Conservation (phyloP, 306 rosid species). For the Macrotyloma uniflorum region DNA sequence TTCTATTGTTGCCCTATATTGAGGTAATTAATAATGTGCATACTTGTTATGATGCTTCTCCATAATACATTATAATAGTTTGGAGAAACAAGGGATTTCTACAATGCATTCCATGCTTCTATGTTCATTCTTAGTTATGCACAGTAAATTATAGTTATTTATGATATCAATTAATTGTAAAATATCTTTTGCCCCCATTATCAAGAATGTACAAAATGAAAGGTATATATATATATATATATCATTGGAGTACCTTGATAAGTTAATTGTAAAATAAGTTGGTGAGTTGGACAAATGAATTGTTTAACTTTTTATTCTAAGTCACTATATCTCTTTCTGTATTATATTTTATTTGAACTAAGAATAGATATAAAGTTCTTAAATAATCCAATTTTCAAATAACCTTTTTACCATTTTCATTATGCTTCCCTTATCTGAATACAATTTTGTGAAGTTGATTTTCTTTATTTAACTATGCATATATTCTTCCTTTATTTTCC, state of each 20-base stretch:
- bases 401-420: background rate
- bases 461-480: background rate
- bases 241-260: conserved; percentile 68
- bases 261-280: too few species aligned
- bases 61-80: background rate
- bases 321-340: background rate
- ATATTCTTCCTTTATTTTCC: background rate
- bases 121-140: conserved; percentile 6
- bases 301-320: background rate
- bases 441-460: background rate
- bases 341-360: background rate
- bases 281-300: background rate
- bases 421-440: background rate
- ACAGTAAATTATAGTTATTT: background rate
- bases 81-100: conserved; percentile 4
- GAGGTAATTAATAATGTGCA: conserved; percentile 56
- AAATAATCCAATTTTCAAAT: background rate
- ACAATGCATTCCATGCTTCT: background rate
- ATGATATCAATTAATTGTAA: conserved; percentile 15
- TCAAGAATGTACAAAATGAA: conserved; percentile 76
- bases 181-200: conserved; percentile 37
- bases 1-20: conserved; percentile 74
- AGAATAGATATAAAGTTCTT: background rate
- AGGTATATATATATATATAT: too few species aligned
- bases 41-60: background rate